Conservation (phyloP, 176 grass and related monocot species). For the Chrysopogon serrulatus region DNA sequence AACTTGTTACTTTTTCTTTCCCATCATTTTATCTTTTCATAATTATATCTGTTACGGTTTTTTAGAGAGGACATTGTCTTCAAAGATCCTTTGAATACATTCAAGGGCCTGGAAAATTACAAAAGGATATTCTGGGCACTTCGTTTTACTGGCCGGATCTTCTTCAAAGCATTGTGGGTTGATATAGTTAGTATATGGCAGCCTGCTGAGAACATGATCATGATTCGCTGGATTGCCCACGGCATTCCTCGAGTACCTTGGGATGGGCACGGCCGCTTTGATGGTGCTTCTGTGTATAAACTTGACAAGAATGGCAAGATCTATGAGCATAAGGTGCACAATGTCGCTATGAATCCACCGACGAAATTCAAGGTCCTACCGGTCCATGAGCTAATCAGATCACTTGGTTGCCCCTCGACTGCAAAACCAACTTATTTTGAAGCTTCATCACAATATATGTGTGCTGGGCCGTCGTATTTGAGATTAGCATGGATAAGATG, state of each 20-base stretch:
- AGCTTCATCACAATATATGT: conserved; percentile 37
- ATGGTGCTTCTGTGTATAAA: conserved; percentile 89
- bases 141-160: conserved; percentile 62
- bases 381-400: conserved; percentile 70
- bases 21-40: background rate
- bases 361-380: conserved; percentile 66
- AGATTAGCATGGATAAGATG: conserved; percentile 57
- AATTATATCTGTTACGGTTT: conserved; percentile 20
- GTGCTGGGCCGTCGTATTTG: background rate
- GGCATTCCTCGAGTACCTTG: conserved; percentile 89
- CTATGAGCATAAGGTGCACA: conserved; percentile 87
- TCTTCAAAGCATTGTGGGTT: conserved; percentile 82
- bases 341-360: conserved; percentile 73
- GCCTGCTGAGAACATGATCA: conserved; percentile 78
- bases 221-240: conserved; percentile 97
- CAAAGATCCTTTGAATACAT: conserved; percentile 86
- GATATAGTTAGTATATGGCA: conserved; percentile 95
- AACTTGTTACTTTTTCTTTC: background rate
- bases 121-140: conserved; percentile 77
- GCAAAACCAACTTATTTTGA: conserved; percentile 93
- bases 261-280: conserved; percentile 84
- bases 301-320: conserved; percentile 91
- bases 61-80: conserved; percentile 96
- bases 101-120: conserved; percentile 78
- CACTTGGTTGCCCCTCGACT: conserved; percentile 63